These are phyloP conservation scores for Chenopodium album DNA, from an alignment of 148 eudicot species.

Conservation along the genomic window DNA sequence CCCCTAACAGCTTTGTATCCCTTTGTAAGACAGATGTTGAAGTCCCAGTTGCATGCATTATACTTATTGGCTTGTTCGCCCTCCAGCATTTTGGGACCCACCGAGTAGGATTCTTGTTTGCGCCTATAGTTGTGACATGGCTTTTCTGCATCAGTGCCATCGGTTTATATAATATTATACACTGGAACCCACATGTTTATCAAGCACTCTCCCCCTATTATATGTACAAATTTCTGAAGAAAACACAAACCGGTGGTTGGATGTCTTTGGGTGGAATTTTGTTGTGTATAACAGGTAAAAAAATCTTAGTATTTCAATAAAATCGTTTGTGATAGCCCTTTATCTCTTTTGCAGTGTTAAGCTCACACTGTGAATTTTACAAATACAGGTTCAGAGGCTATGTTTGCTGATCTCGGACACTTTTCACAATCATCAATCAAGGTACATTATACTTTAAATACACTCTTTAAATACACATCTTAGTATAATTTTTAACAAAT, in stretches of 20 bases:
- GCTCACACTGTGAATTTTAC: background rate
- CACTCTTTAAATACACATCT: background rate
- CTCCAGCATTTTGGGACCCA: constrained; percentile 95
- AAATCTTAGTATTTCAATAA: background rate
- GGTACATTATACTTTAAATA: constrained; percentile 36
- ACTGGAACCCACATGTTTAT: constrained; percentile 84
- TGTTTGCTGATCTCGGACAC: constrained; percentile 99
- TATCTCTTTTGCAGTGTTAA: background rate
- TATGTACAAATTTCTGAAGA: constrained; percentile 92
- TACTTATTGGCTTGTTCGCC: constrained; percentile 73
- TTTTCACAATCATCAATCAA: constrained; percentile 90
- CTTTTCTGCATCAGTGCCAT: constrained; percentile 86
- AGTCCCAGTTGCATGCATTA: constrained; percentile 78
- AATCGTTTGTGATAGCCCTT: constrained; percentile 15
- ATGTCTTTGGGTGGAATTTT: constrained; percentile 97
- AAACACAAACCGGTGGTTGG: constrained; percentile 88
- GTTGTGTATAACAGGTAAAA: constrained; percentile 85
- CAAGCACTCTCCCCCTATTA: constrained; percentile 91
- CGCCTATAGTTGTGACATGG: constrained; percentile 86
- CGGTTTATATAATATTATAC: constrained; percentile 79
- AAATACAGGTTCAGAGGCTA: constrained; percentile 89
- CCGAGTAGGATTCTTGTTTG: constrained; percentile 84
- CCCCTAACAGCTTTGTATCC: constrained; percentile 9
- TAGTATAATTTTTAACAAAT: background rate
- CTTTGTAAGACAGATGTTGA: constrained; percentile 69